These are phyloP conservation scores for Penicillium freii DNA, from an alignment of 2,329 filamentous ascomycete species.

Conservation along the genomic window DNA sequence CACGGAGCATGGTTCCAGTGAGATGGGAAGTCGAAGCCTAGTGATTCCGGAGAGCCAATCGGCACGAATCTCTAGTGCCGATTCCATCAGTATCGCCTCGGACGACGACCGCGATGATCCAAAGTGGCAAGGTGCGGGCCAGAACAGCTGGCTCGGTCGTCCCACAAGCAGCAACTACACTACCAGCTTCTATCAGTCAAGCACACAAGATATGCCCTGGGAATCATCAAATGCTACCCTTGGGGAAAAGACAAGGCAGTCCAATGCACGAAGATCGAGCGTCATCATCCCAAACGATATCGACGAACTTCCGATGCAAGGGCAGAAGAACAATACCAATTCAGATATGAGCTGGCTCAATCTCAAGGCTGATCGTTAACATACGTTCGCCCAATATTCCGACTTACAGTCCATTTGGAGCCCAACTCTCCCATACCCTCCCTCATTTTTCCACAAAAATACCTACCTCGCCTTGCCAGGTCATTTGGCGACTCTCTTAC, in stretches of 20 bases:
- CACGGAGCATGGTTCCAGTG: slow-evolving; percentile 33
- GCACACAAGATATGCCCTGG: slow-evolving; percentile 24
- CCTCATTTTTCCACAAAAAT: not conserved
- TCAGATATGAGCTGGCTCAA: slow-evolving; percentile 48
- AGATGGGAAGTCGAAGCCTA: slow-evolving; percentile 30
- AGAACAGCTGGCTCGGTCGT: slow-evolving; percentile 34
- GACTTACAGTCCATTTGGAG: not conserved
- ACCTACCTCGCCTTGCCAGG: not conserved
- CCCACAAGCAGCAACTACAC: slow-evolving; percentile 45
- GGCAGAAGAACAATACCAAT: slow-evolving; percentile 28
- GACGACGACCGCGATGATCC: slow-evolving; percentile 37
- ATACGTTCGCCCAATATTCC: not conserved
- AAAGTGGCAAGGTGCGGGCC: slow-evolving; percentile 24
- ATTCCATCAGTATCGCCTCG: slow-evolving; percentile 40
- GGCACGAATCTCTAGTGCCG: slow-evolving; percentile 45
- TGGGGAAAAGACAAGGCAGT: slow-evolving; percentile 19
- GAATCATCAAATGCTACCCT: slow-evolving; percentile 11
- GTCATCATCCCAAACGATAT: slow-evolving; percentile 33
- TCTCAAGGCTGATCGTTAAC: slow-evolving; percentile 32
- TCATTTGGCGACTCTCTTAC: not conserved
- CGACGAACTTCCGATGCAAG: slow-evolving; percentile 23
- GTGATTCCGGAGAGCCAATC: slow-evolving; percentile 41
- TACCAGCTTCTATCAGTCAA: slow-evolving; percentile 37
- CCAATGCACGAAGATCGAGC: slow-evolving; percentile 33
- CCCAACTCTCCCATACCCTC: not conserved